A percentile compares a stretch with the other conserved stretches of the same genome.
These are phyloP conservation scores for Blastomyces parvus DNA, from an alignment of 2,329 filamentous ascomycete genomes.

Conservation along the genomic window DNA sequence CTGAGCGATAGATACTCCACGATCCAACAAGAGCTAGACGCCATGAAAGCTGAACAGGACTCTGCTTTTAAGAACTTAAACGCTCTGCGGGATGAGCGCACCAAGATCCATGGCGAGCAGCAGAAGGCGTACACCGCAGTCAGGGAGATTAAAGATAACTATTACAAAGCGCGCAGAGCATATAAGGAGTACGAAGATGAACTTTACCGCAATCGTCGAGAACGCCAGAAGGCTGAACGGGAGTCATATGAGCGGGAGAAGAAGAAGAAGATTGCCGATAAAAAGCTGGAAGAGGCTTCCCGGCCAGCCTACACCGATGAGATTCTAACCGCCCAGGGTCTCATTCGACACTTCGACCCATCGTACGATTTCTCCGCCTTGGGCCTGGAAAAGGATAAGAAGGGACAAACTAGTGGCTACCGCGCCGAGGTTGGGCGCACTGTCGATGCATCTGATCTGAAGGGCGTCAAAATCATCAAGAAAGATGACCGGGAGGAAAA, in stretches of 20 bases:
- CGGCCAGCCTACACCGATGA: slow-evolving; percentile 86
- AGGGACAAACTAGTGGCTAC: slow-evolving; percentile 54
- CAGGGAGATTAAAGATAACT: slow-evolving; percentile 80
- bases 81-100: slow-evolving; percentile 72
- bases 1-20: slow-evolving; percentile 76
- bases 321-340: slow-evolving; percentile 75
- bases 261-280: slow-evolving; percentile 45
- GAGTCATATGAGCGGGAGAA: slow-evolving; percentile 44
- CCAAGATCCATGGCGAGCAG: slow-evolving; percentile 73
- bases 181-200: slow-evolving; percentile 75
- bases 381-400: slow-evolving; percentile 42
- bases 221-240: slow-evolving; percentile 73
- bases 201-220: slow-evolving; percentile 62
- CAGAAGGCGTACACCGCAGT: slow-evolving; percentile 75
- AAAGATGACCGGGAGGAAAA: slow-evolving; percentile 85
- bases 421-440: slow-evolving; percentile 71
- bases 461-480: slow-evolving; percentile 71
- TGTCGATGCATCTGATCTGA: slow-evolving; percentile 72
- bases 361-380: slow-evolving; percentile 57
- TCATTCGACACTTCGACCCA: slow-evolving; percentile 88
- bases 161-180: slow-evolving; percentile 74
- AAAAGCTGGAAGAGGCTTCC: slow-evolving; percentile 43
- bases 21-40: slow-evolving; percentile 79
- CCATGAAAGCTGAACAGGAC: slow-evolving; percentile 86
- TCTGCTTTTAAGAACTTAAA: slow-evolving; percentile 82